phyloP scores from a whole-genome alignment of 768 basidiomycete species.

The Kwoniella shandongensis region DNA sequence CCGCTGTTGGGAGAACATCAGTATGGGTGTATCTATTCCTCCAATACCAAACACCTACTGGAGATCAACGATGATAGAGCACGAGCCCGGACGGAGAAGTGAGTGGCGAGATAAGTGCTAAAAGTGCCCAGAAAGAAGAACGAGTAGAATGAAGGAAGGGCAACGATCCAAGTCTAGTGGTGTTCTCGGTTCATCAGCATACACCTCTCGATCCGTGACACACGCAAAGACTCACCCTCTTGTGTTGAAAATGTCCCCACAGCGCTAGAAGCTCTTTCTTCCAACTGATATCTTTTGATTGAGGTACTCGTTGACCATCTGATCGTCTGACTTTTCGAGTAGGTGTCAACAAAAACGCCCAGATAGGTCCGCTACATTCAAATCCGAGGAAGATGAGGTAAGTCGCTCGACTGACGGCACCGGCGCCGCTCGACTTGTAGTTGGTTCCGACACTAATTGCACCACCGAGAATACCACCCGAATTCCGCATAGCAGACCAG shows the following conservation, averaged over 20 bases:
- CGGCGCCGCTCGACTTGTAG: constrained; percentile 4
- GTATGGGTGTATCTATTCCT: not conserved
- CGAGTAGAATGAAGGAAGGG: constrained; percentile 30
- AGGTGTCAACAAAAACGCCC: constrained; percentile 20
- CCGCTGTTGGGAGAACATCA: constrained; percentile 7
- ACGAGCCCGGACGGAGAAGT: constrained; percentile 32
- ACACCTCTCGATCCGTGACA: no score
- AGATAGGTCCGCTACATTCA: constrained; percentile 20
- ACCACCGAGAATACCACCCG: constrained; percentile 25
- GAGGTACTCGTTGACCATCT: constrained; percentile 27
- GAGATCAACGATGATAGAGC: constrained; percentile 43
- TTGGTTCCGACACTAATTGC: constrained; percentile 29
- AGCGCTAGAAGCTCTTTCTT: constrained; percentile 23
- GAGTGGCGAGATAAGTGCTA: constrained; percentile 32
- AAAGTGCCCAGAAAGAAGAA: constrained; percentile 37
- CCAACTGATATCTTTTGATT: constrained; percentile 19
- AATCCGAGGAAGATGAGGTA: constrained; percentile 33
- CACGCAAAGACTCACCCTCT: constrained; percentile 15
- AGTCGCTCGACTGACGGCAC: constrained; percentile 25
- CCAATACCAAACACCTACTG: constrained; percentile 18
- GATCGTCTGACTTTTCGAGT: constrained; percentile 24
- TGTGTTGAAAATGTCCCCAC: constrained; percentile 11
- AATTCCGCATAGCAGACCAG: constrained; percentile 30
- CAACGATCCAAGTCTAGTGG: constrained; percentile 22
- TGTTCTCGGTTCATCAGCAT: not conserved